A percentile compares a stretch with the other conserved stretches of the same genome.
Evolutionary conservation across 2,329 filamentous ascomycete genomes (phyloP).

Genomic region (Colletotrichum sp.): DNA sequence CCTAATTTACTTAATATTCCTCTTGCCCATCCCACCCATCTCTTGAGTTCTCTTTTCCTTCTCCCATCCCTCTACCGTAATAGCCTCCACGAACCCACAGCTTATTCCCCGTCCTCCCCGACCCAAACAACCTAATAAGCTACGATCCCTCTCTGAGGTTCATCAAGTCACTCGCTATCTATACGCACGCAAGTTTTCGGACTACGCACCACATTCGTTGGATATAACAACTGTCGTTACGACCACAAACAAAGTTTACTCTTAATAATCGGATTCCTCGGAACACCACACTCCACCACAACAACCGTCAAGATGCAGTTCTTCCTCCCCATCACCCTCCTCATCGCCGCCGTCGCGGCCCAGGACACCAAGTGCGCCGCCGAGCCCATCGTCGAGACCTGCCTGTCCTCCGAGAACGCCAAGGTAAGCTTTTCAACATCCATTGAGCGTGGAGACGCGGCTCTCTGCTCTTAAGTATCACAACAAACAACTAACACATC

Average conservation of each 20-base stretch:
- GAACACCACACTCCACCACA: not conserved
- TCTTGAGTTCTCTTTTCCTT: not conserved
- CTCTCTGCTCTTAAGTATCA: too few relatives aligned
- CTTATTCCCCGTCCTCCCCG: slow-evolving; percentile 1
- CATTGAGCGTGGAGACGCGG: not conserved
- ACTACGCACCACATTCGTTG: slow-evolving; percentile 12
- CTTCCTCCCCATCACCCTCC: slow-evolving; percentile 43
- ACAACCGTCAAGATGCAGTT: slow-evolving; percentile 50
- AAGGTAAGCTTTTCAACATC: slow-evolving; percentile 31
- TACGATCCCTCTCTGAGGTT: not conserved
- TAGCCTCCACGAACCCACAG: slow-evolving; percentile 17
- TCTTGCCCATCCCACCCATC: not conserved
- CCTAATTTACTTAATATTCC: slow-evolving; percentile 18
- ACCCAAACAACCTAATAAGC: not conserved
- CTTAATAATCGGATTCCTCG: not conserved
- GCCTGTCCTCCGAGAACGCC: slow-evolving; percentile 43
- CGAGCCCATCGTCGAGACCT: slow-evolving; percentile 52
- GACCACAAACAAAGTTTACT: not conserved
- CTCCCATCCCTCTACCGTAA: slow-evolving; percentile 10
- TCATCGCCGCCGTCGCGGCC: slow-evolving; percentile 31
- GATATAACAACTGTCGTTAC: not conserved
- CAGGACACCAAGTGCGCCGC: slow-evolving; percentile 41
- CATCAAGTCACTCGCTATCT: slow-evolving; percentile 17
- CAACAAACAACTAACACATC: not conserved
- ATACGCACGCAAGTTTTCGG: not conserved